Conservation (phyloP, 2,329 filamentous ascomycete species). For the Fusarium sambucinum region DNA sequence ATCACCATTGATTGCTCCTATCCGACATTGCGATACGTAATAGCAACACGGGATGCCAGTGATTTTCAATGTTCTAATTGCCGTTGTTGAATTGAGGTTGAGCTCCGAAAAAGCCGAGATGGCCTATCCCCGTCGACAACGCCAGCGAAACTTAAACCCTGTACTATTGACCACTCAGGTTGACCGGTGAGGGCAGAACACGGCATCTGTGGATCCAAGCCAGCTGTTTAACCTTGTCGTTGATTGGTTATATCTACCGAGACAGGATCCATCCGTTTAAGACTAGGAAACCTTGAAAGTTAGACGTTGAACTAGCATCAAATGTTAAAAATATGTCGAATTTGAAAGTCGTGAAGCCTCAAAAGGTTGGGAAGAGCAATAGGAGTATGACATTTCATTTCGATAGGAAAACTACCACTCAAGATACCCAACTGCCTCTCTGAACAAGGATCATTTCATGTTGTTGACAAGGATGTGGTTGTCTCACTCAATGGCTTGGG, state of each 20-base stretch:
- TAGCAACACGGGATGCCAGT: neutral
- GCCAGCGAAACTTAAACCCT: constrained; percentile 7
- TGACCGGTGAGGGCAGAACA: constrained; percentile 33
- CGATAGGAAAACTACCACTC: neutral
- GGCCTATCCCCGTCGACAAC: neutral
- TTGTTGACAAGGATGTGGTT: constrained; percentile 7
- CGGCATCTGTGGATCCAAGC: constrained; percentile 20
- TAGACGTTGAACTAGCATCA: constrained; percentile 20
- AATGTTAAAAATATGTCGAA: neutral
- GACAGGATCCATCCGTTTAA: constrained; percentile 19
- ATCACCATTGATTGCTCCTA: neutral
- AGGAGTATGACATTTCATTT: neutral
- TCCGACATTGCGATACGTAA: neutral
- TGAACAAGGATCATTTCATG: constrained; percentile 25
- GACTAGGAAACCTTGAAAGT: constrained; percentile 24
- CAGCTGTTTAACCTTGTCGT: neutral
- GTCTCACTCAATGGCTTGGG: constrained; percentile 30
- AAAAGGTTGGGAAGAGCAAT: neutral
- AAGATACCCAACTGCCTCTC: constrained; percentile 16
- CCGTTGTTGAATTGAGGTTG: neutral
- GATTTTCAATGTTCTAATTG: neutral
- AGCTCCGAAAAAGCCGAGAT: neutral
- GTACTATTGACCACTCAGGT: constrained; percentile 20
- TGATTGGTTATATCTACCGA: constrained; percentile 13
- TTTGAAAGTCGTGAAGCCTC: constrained; percentile 6